Conservation (phyloP, 495 filamentous ascomycete genomes). For the Talaromyces ruber region DNA sequence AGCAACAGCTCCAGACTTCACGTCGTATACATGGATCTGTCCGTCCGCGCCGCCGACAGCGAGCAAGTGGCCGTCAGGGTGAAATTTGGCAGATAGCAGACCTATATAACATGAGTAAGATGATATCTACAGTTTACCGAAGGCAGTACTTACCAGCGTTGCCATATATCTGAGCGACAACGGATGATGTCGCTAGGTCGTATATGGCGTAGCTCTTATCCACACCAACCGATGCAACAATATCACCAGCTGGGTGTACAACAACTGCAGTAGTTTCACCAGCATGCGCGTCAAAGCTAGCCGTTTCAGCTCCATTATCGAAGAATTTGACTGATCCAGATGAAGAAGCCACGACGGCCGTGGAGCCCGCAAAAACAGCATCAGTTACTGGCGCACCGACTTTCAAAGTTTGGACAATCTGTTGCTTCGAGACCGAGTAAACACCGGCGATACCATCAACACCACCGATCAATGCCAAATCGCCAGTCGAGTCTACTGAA, state of each 20-base stretch:
- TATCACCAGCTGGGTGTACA: conserved; percentile 74
- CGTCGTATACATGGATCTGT: conserved; percentile 78
- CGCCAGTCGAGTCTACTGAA: conserved; percentile 54
- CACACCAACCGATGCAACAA: conserved; percentile 78
- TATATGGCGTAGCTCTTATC: conserved; percentile 95
- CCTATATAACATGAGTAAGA: conserved; percentile 36
- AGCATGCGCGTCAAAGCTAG: conserved; percentile 66
- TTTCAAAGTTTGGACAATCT: conserved; percentile 57
- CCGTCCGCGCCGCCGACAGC: conserved; percentile 69
- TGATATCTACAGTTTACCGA: background rate
- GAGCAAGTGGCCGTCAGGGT: conserved; percentile 93
- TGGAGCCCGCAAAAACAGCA: conserved; percentile 66
- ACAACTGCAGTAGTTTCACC: conserved; percentile 70
- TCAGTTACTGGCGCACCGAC: conserved; percentile 64
- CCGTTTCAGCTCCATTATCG: conserved; percentile 54
- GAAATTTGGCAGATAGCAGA: conserved; percentile 73
- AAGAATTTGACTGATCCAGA: conserved; percentile 75
- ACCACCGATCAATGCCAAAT: conserved; percentile 72
- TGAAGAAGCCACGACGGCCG: conserved; percentile 62
- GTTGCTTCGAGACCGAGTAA: conserved; percentile 67
- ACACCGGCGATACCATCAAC: conserved; percentile 67
- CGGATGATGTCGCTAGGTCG: conserved; percentile 58
- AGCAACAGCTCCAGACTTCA: conserved; percentile 60
- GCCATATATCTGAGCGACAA: conserved; percentile 68
- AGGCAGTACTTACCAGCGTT: conserved; percentile 59